A percentile compares a stretch with the other conserved stretches of the same genome.
Evolutionary conservation across 345 rosid genomes (phyloP).

Genomic region (Syzygium aromaticum): DNA sequence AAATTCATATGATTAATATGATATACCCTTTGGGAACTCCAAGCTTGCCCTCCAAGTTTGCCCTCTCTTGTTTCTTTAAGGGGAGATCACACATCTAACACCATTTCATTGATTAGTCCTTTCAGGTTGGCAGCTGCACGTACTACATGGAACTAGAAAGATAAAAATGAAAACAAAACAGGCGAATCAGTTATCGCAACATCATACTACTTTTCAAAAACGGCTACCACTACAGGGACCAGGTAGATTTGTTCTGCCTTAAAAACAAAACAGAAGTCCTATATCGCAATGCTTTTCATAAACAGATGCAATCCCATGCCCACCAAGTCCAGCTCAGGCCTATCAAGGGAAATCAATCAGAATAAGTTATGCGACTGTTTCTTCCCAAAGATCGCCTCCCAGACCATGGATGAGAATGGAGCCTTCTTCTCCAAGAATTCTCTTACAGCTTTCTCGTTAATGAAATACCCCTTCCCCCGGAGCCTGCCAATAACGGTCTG

Average conservation of each 20-base stretch:
- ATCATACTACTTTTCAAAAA: neutral
- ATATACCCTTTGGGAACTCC: neutral
- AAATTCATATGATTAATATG: neutral
- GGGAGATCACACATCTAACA: neutral
- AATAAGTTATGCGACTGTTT: slow-evolving; percentile 28
- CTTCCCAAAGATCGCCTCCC: slow-evolving; percentile 70
- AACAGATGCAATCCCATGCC: neutral
- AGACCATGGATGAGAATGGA: slow-evolving; percentile 45
- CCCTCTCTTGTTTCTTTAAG: neutral
- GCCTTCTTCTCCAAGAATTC: slow-evolving; percentile 72
- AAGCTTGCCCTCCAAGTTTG: too few relatives aligned
- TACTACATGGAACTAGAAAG: neutral
- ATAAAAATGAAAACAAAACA: neutral
- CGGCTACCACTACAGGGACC: neutral
- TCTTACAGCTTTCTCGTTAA: slow-evolving; percentile 60
- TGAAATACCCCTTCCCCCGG: slow-evolving; percentile 51
- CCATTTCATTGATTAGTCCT: neutral
- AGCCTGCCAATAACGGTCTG: slow-evolving; percentile 26
- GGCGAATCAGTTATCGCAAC: neutral
- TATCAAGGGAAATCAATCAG: slow-evolving; percentile 2
- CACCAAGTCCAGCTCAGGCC: neutral
- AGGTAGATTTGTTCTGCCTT: neutral
- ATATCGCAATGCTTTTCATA: neutral
- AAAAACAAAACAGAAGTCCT: neutral
- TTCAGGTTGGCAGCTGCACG: neutral